Conservation (phyloP, 192 early-diverging fungal species). For the Podochytrium sp. region DNA sequence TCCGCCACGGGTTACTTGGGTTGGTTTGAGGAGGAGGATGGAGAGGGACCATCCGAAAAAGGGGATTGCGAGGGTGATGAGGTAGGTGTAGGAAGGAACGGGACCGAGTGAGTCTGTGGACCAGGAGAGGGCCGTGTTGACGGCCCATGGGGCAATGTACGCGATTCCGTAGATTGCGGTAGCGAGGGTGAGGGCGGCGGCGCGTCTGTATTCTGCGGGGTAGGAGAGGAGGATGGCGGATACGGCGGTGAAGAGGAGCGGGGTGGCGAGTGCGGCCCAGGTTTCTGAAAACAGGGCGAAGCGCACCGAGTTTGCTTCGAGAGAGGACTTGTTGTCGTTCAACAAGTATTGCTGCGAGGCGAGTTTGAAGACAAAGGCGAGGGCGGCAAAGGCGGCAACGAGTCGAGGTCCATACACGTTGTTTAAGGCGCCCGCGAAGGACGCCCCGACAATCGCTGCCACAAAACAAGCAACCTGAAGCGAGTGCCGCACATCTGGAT, state of each 20-base stretch:
- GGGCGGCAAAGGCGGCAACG: background rate
- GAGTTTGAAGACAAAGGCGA: background rate
- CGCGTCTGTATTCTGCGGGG: background rate
- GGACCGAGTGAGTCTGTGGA: background rate
- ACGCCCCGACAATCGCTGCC: background rate
- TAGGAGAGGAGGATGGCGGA: conserved; percentile 9
- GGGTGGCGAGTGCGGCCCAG: background rate
- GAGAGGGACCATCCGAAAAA: conserved; percentile 1
- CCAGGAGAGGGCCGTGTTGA: background rate
- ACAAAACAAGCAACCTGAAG: background rate
- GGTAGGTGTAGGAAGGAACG: background rate
- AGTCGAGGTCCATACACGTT: conserved; percentile 11
- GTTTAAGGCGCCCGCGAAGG: background rate
- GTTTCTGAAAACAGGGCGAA: conserved; percentile 3
- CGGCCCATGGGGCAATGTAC: background rate
- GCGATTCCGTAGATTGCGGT: background rate
- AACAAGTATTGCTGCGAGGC: background rate
- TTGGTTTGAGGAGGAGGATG: background rate
- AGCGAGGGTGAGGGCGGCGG: background rate
- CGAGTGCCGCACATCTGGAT: background rate
- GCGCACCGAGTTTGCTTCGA: background rate
- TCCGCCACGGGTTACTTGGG: background rate
- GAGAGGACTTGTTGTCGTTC: background rate
- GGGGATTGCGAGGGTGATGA: background rate
- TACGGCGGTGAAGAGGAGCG: conserved; percentile 1